These are phyloP conservation scores for Castanea crenata DNA, from an alignment of 306 rosid genomes.

Conservation along the genomic window DNA sequence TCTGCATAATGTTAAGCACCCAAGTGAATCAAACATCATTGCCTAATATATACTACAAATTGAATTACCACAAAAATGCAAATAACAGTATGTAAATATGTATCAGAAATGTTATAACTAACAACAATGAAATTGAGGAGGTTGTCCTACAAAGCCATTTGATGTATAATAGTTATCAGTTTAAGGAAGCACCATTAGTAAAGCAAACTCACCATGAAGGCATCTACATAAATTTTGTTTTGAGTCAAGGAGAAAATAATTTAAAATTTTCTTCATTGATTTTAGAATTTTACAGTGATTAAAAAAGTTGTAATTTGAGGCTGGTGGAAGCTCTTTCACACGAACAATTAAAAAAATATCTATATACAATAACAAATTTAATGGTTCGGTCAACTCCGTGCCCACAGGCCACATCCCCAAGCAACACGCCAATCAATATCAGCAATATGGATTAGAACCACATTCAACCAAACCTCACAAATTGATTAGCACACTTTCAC, in stretches of 20 bases:
- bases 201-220: background rate
- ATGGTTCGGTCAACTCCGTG: too few relatives aligned
- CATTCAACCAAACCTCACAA: too few relatives aligned
- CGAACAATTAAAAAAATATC: background rate
- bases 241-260: too few relatives aligned
- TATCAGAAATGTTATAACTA: background rate
- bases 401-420: too few relatives aligned
- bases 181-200: background rate
- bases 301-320: too few relatives aligned
- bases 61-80: background rate
- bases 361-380: too few relatives aligned
- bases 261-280: too few relatives aligned
- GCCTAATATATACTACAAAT: background rate
- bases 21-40: constrained; percentile 8
- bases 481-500: too few relatives aligned
- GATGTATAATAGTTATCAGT: background rate
- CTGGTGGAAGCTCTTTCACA: too few relatives aligned
- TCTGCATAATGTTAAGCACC: constrained; percentile 46
- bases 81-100: background rate
- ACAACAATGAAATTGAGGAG: background rate
- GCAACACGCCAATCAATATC: too few relatives aligned
- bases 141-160: background rate
- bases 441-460: too few relatives aligned
- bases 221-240: background rate
- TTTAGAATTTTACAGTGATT: too few relatives aligned